Conservation (phyloP, 2,329 filamentous ascomycete species). For the Arthrobotrys musiformis region DNA sequence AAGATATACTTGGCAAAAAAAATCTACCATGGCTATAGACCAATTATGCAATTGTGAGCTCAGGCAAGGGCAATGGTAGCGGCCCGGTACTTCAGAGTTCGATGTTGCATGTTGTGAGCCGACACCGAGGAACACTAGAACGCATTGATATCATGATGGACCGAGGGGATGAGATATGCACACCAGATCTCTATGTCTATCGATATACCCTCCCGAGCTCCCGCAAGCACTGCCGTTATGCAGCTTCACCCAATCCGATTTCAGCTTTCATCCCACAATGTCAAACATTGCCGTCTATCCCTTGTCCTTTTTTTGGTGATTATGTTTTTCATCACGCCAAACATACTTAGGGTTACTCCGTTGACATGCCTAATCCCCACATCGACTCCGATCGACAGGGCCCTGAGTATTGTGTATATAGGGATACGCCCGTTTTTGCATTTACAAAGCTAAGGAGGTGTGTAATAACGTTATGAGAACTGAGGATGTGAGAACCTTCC, state of each 20-base stretch:
- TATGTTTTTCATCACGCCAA: not conserved
- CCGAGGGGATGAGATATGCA: not conserved
- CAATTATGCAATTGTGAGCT: no score
- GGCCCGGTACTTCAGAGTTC: not conserved
- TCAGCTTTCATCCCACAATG: not conserved
- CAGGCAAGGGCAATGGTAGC: no score
- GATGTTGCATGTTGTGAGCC: no score
- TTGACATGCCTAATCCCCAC: conserved; percentile 1
- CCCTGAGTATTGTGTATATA: no score
- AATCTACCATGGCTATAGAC: no score
- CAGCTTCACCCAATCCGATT: not conserved
- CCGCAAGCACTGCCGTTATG: not conserved
- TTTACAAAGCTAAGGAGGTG: not conserved
- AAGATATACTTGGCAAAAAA: no score
- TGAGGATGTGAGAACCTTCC: not conserved
- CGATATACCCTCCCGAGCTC: not conserved
- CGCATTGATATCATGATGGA: no score
- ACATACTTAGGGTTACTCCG: not conserved
- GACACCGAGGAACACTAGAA: not conserved
- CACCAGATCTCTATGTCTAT: not conserved
- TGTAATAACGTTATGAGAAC: no score
- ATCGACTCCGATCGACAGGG: not conserved
- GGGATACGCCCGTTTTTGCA: not conserved
- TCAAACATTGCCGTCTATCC: not conserved
- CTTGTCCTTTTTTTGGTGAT: not conserved